Evolutionary conservation across 2,329 filamentous ascomycete species (phyloP), one percentile per base, ranked within the genome.

Genomic region (Pezicula neosporulosa): DNA sequence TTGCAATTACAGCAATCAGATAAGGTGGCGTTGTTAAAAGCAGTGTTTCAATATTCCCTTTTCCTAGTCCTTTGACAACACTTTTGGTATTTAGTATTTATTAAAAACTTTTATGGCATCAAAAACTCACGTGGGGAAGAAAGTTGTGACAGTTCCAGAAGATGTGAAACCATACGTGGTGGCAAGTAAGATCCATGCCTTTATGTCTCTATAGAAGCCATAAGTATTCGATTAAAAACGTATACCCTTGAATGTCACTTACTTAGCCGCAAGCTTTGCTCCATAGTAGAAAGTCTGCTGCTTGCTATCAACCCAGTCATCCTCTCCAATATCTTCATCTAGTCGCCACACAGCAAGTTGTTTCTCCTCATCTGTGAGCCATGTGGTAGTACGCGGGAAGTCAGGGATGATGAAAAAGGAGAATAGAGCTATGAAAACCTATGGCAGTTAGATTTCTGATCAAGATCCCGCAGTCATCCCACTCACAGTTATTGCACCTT

Each of bases 121-220:
- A 15, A 9, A 16, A 9, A 88, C 84, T 53, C 89, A 82, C 0
- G 85, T 85, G 0, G 82, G 82, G 66, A 85, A 83, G 71, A 86
- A 86, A 65, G 82, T 83, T 39, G 79, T 84, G 13, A 85, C 78
- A 8, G 78, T 79, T 44, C 75, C 78, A 16, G 74, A 74, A n/a
- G 73, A 70, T 45, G 74, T 77, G 52, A 80, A 79, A 59, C 79
- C 75, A 56, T 82, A 77, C 45, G 84, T 70, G 41, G 81, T 68
- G 10, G 81, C 65, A 63, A 82, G 72, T 42, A 49, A 33, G 6
- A 49, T 13, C 47, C 47, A 49, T 27, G 47, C 24, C 30, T 49
- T 49, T 6, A 33, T 24, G 30, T 49, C 47, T 15, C 47, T 49
- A 16, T 3, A 39, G 15, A 15, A 9, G 37, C 15, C 9, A 16